Base-by-base conservation (phyloP, 148 eudicot genomes). In the Cornus florida region DNA sequence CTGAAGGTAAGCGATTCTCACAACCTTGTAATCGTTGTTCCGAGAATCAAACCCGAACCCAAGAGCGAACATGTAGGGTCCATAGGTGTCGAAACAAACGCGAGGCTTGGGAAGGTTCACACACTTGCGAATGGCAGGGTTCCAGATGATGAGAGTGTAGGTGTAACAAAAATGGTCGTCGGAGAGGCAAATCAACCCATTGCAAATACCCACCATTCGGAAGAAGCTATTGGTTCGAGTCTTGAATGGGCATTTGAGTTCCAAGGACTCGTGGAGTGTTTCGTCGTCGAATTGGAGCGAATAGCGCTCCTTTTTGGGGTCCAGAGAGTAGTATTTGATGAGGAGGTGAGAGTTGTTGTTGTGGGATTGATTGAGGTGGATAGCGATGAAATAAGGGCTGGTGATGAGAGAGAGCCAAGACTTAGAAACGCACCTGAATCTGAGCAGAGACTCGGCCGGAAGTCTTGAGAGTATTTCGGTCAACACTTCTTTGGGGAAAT, bases 121-220 rank as follows among this genome's bases (percentile, higher is more conserved):
- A 12, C 28, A 71, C 74, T 22, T 43, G 8, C 16, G 59, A 41
- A 71, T 71, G 17, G 17, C 74, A 2, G 74, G 74, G 74, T 71
- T 71, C 74, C 57, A 71, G 31, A 71, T 17, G 19, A 71, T 43
- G 14, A 43, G 1, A 13, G 56, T 71, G 17, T 43, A 71, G 7
- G 56, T 41, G 74, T 71, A 41, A 28, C 74, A 19, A 0, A n/a
- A 22, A 12, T 4, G 6, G 20, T 71, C 74, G 31, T 71, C 74
- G 57, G 74, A 43, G 74, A 71, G 74, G n/a, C 57, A 71, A 41
- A 71, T 12, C 4, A 71, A 23, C 31, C 74, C 74, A 16, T 71
- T 41, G 57, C 31, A 71, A 50, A 14, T 20, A n/a, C 74, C 74
- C 31, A 43, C 19, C 8, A 71, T 28, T 8, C 57, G 13, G 56